Evolutionary conservation across 2,329 filamentous ascomycete genomes (phyloP).

Genomic region (Penicillium sp.): DNA sequence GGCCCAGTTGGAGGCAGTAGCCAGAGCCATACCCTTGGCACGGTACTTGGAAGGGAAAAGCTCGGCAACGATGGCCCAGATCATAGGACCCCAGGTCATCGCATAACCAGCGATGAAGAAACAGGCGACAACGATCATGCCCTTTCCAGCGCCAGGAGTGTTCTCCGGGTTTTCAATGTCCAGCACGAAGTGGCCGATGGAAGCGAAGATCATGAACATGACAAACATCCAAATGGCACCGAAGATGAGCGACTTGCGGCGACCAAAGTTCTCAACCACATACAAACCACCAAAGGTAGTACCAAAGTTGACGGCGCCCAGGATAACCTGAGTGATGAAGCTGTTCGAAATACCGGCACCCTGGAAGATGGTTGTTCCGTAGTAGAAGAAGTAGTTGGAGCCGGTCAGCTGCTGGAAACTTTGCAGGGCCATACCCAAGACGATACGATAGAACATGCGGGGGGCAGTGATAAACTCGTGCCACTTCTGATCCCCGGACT

Average conservation of each 20-base stretch:
- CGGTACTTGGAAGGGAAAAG: conserved; percentile 51
- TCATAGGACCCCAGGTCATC: conserved; percentile 65
- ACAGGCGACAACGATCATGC: conserved; percentile 71
- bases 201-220: conserved; percentile 66
- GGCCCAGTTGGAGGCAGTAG: conserved; percentile 74
- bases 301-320: conserved; percentile 66
- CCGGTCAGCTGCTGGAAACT: conserved; percentile 48
- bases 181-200: conserved; percentile 51
- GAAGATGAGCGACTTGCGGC: conserved; percentile 66
- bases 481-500: conserved; percentile 44
- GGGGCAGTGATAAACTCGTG: conserved; percentile 47
- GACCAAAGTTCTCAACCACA: conserved; percentile 67
- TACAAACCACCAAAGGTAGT: conserved; percentile 68
- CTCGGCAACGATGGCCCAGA: conserved; percentile 50
- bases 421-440: conserved; percentile 45
- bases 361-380: conserved; percentile 55
- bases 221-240: conserved; percentile 67
- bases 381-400: conserved; percentile 56
- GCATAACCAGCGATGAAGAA: conserved; percentile 72
- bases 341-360: conserved; percentile 65
- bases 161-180: conserved; percentile 41
- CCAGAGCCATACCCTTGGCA: conserved; percentile 76
- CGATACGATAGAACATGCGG: conserved; percentile 47
- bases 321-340: conserved; percentile 64
- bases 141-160: conserved; percentile 56